Evolutionary conservation across 805 yeast genomes (phyloP), one percentile per base, ranked within the genome.

Genomic region (Metschnikowia reukaufii): DNA sequence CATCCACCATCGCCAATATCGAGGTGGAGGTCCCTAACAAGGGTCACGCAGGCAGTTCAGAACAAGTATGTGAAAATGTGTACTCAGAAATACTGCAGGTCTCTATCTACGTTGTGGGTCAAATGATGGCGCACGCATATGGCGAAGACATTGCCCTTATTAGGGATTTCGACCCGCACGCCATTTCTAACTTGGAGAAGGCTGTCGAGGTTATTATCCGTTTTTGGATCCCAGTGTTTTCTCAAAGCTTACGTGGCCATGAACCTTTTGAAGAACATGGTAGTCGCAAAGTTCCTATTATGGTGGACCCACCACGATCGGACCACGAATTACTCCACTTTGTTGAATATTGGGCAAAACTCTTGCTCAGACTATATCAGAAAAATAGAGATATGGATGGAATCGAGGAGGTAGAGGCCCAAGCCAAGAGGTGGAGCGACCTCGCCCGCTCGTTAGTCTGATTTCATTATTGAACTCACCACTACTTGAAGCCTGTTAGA

Each of bases 101-200:
- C 0, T 67, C 72, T 0, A 52, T 68, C 12, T 75, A 77, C 1
- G 77, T 81, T 0, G 66, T 83, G 2, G 81, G 78, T 39, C 62
- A 61, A 39, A 76, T 78, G 12, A 74, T 87, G 78, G 59, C 57
- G n/a, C 58, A 65, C 3, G 81, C 73, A 36, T 86, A 77, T 58
- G 88, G 79, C 0, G 81, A 76, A 3, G 88, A 84, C 38, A 48
- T 80, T 12, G 77, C 69, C 2, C 58, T 82, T 31, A 50, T 83
- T 4, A 52, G 58, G 23, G 82, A 75, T 0, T 84, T 81, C 57
- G 63, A 74, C 18, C 65, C 68, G 9, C 52, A 63, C 13, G 30
- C 57, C 2, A 51, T 78, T 1, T 34, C 32, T 0, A 62, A 67
- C 7, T 54, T 85, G n/a, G 41, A 35, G 2, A 81, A 76, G 45